Conservation (phyloP, 768 basidiomycete genomes). For the Lactarius psammicola region DNA sequence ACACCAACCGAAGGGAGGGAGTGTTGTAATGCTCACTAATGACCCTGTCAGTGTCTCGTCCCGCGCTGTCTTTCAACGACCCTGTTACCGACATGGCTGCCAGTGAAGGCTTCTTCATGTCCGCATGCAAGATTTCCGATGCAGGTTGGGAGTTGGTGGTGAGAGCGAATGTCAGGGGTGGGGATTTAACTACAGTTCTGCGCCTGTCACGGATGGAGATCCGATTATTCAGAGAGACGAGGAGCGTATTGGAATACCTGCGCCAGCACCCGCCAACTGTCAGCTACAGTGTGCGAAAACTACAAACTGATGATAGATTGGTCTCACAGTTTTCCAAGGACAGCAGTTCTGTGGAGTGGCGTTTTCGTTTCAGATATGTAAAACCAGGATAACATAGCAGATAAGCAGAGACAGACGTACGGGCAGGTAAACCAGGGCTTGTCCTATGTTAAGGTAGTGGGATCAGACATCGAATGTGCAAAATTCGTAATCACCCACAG, state of each 20-base stretch:
- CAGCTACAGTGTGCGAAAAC: not conserved
- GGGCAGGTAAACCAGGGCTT: not conserved
- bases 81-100: too few relatives aligned
- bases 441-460: not conserved
- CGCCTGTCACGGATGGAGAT: slow-evolving; percentile 8
- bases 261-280: too few relatives aligned
- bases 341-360: not conserved
- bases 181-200: not conserved
- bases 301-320: not conserved
- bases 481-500: not conserved
- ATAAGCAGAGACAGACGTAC: slow-evolving; percentile 4
- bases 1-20: too few relatives aligned
- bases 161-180: not conserved
- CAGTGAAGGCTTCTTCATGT: not conserved
- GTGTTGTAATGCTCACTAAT: not conserved
- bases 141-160: not conserved
- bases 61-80: not conserved
- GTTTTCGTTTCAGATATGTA: not conserved
- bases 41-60: not conserved
- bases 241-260: slow-evolving; percentile 15
- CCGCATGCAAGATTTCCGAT: not conserved
- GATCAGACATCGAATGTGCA: not conserved
- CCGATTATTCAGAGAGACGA: slow-evolving; percentile 20
- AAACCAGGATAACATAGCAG: not conserved
- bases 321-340: slow-evolving; percentile 15